Percentiles rank a stretch among this genome's conserved stretches.
Conservation (phyloP, 139 green algal genomes). For the Haematococcus lacustris region DNA sequence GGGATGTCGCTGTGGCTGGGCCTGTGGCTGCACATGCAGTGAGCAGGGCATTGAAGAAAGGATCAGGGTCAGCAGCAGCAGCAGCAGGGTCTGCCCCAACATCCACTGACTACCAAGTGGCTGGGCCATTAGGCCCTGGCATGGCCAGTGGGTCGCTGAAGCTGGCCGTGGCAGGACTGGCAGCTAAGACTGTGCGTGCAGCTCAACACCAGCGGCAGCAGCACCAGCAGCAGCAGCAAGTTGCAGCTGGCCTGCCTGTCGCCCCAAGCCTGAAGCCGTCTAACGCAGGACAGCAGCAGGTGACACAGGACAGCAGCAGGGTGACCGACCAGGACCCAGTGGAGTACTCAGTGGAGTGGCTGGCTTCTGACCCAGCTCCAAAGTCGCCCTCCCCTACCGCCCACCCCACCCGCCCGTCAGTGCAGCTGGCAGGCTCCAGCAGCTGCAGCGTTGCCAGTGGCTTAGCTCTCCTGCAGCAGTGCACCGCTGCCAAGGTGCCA, state of each 20-base stretch:
- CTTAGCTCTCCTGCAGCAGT: background rate
- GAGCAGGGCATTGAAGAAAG: background rate
- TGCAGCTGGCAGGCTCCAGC: too few relatives aligned
- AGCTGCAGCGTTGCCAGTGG: background rate
- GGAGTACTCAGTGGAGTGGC: background rate
- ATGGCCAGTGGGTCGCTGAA: too few relatives aligned
- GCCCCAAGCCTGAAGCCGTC: too few relatives aligned
- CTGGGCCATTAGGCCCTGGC: too few relatives aligned
- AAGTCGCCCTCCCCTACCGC: too few relatives aligned
- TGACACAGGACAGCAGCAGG: too few relatives aligned
- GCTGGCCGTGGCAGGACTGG: too few relatives aligned
- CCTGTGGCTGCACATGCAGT: background rate
- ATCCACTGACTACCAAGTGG: too few relatives aligned
- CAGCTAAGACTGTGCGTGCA: too few relatives aligned
- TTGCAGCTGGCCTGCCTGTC: too few relatives aligned
- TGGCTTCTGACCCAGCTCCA: background rate
- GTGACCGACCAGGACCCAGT: background rate
- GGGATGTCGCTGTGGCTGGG: background rate
- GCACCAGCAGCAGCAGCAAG: background rate
- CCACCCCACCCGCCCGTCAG: too few relatives aligned
- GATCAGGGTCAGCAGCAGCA: slow-evolving; percentile 1
- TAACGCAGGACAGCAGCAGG: too few relatives aligned
- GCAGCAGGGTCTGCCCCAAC: background rate
- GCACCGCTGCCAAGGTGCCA: background rate
- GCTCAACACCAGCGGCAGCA: background rate